phyloP scores from a whole-genome alignment of 805 yeast genomes.

The Candida maris region DNA sequence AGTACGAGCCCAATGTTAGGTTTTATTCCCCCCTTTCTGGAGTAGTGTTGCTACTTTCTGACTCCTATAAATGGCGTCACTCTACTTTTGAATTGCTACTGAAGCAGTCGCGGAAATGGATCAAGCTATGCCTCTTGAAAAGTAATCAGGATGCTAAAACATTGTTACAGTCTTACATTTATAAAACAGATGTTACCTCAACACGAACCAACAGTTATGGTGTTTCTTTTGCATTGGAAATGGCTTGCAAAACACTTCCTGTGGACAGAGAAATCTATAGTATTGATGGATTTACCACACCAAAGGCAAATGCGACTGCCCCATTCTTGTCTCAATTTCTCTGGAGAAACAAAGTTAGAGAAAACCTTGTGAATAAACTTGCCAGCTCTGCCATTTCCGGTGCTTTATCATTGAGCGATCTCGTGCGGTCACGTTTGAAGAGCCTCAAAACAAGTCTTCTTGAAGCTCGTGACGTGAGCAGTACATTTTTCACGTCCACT shows the following conservation, averaged over 20 bases:
- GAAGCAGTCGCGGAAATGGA: conserved; percentile 64
- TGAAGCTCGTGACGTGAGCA: conserved; percentile 18
- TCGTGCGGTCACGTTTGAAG: conserved; percentile 10
- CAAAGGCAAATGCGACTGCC: conserved; percentile 55
- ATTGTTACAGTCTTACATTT: conserved; percentile 71
- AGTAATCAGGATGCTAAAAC: conserved; percentile 75
- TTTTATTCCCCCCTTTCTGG: conserved; percentile 46
- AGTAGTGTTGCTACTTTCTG: conserved; percentile 60
- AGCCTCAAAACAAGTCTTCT: conserved; percentile 6
- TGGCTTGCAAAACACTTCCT: conserved; percentile 73
- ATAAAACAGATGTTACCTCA: conserved; percentile 30
- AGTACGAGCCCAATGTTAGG: conserved; percentile 77
- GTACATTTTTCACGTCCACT: conserved; percentile 36
- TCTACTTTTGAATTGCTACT: conserved; percentile 60
- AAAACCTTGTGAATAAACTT: conserved; percentile 32
- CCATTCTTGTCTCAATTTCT: conserved; percentile 73
- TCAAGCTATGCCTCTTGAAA: conserved; percentile 49
- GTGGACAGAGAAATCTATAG: conserved; percentile 63
- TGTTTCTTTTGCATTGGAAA: conserved; percentile 83
- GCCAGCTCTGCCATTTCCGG: conserved; percentile 24
- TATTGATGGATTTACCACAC: conserved; percentile 29
- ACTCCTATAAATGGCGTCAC: conserved; percentile 71
- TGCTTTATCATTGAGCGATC: conserved; percentile 16
- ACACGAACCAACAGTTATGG: conserved; percentile 58
- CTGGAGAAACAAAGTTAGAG: conserved; percentile 47